These are phyloP conservation scores for Miscanthus lutarioriparius DNA, from an alignment of 176 grass and related monocot genomes.

Conservation along the genomic window DNA sequence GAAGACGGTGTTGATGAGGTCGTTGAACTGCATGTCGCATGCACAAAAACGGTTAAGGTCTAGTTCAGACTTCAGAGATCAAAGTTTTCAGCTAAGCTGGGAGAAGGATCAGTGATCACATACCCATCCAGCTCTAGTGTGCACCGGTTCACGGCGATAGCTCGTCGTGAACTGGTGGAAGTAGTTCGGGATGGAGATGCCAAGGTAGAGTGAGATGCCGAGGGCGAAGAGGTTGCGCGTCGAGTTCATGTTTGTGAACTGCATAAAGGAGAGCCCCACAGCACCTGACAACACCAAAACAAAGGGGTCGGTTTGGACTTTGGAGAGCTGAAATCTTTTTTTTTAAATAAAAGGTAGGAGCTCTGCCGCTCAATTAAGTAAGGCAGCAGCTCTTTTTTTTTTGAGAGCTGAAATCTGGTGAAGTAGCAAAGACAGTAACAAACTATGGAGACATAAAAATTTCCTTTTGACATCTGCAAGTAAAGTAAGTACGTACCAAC, in stretches of 20 bases:
- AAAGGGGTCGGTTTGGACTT: neutral
- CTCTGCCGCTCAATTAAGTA: neutral
- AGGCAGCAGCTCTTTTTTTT: too few relatives aligned
- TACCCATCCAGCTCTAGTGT: slow-evolving; percentile 83
- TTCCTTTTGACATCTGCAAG: neutral
- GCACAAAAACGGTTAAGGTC: neutral
- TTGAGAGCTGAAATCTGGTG: neutral
- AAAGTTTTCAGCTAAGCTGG: neutral
- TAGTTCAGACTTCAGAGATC: neutral
- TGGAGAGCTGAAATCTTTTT: neutral
- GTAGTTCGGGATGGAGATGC: slow-evolving; percentile 77
- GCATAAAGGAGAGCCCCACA: slow-evolving; percentile 72
- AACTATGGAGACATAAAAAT: neutral
- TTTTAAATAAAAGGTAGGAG: too few relatives aligned
- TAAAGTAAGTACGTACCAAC: slow-evolving; percentile 46
- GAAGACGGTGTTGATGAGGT: slow-evolving; percentile 78
- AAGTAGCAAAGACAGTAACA: neutral
- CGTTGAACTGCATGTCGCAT: slow-evolving; percentile 63
- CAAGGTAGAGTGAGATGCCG: slow-evolving; percentile 74
- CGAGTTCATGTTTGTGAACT: slow-evolving; percentile 95
- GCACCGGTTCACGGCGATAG: slow-evolving; percentile 53
- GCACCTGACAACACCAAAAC: slow-evolving; percentile 48
- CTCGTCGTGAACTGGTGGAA: slow-evolving; percentile 58
- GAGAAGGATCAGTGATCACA: neutral
- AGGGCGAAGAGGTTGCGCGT: slow-evolving; percentile 77